A percentile compares a stretch with the other conserved stretches of the same genome.
phyloP scores from a whole-genome alignment of 2,329 filamentous ascomycete genomes.

The Aspergillus candidus region DNA sequence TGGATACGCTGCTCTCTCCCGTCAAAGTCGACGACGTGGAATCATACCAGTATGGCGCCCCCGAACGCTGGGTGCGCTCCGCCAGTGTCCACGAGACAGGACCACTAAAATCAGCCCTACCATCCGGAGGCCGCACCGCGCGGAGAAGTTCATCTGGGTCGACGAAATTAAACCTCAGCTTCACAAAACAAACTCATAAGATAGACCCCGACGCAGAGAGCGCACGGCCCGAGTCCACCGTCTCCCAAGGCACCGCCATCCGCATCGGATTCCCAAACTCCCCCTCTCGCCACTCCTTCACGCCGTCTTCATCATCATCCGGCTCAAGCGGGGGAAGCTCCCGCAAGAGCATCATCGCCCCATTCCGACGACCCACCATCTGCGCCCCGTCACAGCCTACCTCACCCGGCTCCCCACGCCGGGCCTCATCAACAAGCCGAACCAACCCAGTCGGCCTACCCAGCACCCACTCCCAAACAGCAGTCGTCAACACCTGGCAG shows the following conservation, averaged over 20 bases:
- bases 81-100: conserved; percentile 31
- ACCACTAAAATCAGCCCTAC: conserved; percentile 26
- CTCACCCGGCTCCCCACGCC: conserved; percentile 23
- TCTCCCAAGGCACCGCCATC: conserved; percentile 32
- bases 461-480: conserved; percentile 24
- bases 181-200: conserved; percentile 18
- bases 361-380: conserved; percentile 23
- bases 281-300: conserved; percentile 26
- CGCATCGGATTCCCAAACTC: conserved; percentile 26
- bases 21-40: conserved; percentile 51
- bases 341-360: conserved; percentile 14
- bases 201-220: conserved; percentile 14
- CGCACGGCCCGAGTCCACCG: conserved; percentile 26
- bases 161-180: conserved; percentile 14
- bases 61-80: conserved; percentile 47
- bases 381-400: conserved; percentile 28
- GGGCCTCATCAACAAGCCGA: no score
- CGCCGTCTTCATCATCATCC: conserved; percentile 31
- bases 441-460: conserved; percentile 23
- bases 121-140: conserved; percentile 38
- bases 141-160: conserved; percentile 22
- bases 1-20: conserved; percentile 49
- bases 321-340: conserved; percentile 20
- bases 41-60: conserved; percentile 54
- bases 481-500: conserved; percentile 36